Evolutionary conservation across 495 filamentous ascomycete species (phyloP).

Genomic region (Paragyromitra xinjiangensis): DNA sequence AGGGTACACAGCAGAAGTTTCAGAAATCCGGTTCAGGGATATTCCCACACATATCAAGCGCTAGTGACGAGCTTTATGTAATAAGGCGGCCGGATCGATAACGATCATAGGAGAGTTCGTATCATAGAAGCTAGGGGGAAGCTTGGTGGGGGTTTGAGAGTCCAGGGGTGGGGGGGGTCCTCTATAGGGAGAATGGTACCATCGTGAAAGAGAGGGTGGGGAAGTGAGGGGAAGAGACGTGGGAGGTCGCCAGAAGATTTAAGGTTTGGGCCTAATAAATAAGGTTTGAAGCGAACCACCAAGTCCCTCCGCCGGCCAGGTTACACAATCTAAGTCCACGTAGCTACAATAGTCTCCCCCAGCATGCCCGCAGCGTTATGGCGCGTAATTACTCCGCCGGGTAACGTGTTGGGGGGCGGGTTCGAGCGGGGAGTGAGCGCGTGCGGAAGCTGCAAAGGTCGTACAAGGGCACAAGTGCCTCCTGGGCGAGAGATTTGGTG

Average conservation of each 20-base stretch:
- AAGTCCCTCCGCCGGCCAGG: too few relatives aligned
- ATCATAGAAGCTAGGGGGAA: neutral
- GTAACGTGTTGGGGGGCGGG: too few relatives aligned
- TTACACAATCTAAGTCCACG: too few relatives aligned
- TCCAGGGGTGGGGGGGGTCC: neutral
- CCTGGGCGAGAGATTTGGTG: too few relatives aligned
- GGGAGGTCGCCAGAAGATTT: neutral
- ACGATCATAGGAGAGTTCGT: slow-evolving; percentile 4
- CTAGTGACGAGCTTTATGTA: slow-evolving; percentile 1
- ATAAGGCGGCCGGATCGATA: slow-evolving; percentile 1
- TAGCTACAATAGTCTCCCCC: too few relatives aligned
- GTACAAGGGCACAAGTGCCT: too few relatives aligned
- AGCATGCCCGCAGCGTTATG: too few relatives aligned
- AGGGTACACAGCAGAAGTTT: slow-evolving; percentile 2
- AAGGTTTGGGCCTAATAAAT: neutral
- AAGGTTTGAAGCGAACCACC: neutral
- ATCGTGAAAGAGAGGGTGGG: neutral
- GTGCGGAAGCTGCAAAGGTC: too few relatives aligned
- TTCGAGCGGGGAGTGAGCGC: too few relatives aligned
- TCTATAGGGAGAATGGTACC: neutral
- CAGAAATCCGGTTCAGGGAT: neutral
- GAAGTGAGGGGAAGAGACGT: slow-evolving; percentile 1
- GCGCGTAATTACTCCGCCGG: too few relatives aligned
- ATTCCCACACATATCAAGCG: neutral
- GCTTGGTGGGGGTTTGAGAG: neutral